Evolutionary conservation across 1,139 yeast genomes (phyloP), one percentile per base, ranked within the genome.

Genomic region (Magnusiomyces ingens): DNA sequence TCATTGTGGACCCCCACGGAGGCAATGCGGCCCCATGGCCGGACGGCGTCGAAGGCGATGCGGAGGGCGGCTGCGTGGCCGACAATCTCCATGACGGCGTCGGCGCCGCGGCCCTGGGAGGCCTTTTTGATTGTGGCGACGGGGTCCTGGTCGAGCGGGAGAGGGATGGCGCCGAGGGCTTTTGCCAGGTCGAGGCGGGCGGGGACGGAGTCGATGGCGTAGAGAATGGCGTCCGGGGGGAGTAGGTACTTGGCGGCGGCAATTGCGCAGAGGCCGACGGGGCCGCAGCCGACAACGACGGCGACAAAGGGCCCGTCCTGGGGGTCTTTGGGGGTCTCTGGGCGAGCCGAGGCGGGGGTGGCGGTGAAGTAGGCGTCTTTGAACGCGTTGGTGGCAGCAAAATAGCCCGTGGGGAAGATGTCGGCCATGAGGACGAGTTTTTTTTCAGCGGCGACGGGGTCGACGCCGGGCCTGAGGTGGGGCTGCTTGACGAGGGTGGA

Each of bases 1-100:
- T 75, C 84, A 58, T 81, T 85, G 35, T 81, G 82, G 75, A 81
- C 82, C 1, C 86, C 87, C 26, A 82, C 73, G 0, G 83, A 78
- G 10, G 80, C 74, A 49, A 82, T 78, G 54, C 77, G 77, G 8
- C 86, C 87, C 52, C 80, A 81, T 45, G 81, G 71, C 51, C 85
- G 76, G 3, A 81, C 81, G 48, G 74, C 65, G 48, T 80, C 79
- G 59, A 75, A 81, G 0, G 81, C 82, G 1, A 77, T 67, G 52
- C 70, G 69, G 54, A 81, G 66, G 0, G 85, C 84, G 1, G 75
- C 65, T 19, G 76, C 65, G 40, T 80, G 71, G 11, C 85, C 82
- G 15, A 81, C 87, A 10, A 76, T 80, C 62, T 80, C 85, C 55
- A 80, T 67, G 1, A 76, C 80, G n/a, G 78, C 80, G 61, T 80